phyloP scores from a whole-genome alignment of 164 flowering plant species.

The Macadamia integrifolia region DNA sequence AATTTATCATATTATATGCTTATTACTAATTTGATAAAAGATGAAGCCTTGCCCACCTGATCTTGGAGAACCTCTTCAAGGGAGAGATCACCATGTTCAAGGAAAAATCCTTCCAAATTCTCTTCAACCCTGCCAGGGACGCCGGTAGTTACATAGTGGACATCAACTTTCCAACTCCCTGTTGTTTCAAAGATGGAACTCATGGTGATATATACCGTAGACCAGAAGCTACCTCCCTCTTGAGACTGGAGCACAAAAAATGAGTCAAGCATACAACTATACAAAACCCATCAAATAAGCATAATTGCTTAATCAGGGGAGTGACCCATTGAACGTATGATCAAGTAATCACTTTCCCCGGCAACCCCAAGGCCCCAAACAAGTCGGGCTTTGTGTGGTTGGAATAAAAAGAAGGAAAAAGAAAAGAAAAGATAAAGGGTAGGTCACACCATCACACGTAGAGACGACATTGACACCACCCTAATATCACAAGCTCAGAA shows the following conservation, averaged over 20 bases:
- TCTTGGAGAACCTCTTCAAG: conserved; percentile 21
- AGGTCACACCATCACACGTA: not conserved
- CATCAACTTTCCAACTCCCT: conserved; percentile 13
- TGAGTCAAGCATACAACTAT: conserved; percentile 1
- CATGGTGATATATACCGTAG: conserved; percentile 1
- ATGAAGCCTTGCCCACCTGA: conserved; percentile 17
- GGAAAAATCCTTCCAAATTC: conserved; percentile 15
- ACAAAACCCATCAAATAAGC: not conserved
- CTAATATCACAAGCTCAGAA: not conserved
- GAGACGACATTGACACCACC: not conserved
- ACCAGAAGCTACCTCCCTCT: not conserved
- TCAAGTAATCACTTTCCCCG: not conserved
- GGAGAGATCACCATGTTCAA: conserved; percentile 8
- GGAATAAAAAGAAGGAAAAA: too few species aligned
- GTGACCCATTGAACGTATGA: not conserved
- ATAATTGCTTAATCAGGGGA: not conserved
- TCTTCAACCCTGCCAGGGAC: conserved; percentile 17
- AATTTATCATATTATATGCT: too few species aligned
- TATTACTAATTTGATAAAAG: not conserved
- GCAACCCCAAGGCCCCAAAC: not conserved
- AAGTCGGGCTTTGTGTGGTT: too few species aligned
- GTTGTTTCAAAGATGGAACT: conserved; percentile 10
- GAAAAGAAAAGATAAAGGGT: too few species aligned
- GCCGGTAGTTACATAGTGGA: conserved; percentile 14
- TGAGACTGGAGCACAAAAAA: not conserved